These are phyloP conservation scores for Oryza glumipatula DNA, from an alignment of 176 grass and related monocot genomes.

Conservation along the genomic window DNA sequence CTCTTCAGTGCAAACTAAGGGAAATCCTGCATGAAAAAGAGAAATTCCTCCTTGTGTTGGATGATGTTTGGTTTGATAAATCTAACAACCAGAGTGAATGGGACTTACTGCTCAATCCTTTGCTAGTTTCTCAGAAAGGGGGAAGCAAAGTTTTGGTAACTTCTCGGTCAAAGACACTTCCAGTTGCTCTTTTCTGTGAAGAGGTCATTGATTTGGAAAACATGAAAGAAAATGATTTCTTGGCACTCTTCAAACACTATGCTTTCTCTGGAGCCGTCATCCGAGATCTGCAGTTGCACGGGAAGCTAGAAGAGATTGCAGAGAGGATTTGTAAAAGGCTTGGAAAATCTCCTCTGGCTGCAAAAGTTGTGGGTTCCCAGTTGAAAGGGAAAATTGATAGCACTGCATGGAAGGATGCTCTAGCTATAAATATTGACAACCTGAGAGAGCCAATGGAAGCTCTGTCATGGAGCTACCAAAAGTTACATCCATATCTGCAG, in stretches of 20 bases:
- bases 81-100: not conserved
- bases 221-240: not conserved
- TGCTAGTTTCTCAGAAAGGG: not conserved
- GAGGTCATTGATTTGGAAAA: not conserved
- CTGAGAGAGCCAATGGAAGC: not conserved
- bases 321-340: not conserved
- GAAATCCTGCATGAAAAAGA: not conserved
- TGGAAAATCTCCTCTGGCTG: constrained; percentile 32
- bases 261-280: constrained; percentile 19
- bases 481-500: constrained; percentile 19
- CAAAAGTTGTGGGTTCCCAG: constrained; percentile 18
- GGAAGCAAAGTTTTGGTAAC: constrained; percentile 35
- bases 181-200: not conserved
- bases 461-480: constrained; percentile 38
- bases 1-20: not conserved
- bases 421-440: not conserved
- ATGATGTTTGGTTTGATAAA: constrained; percentile 22
- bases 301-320: not conserved
- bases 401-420: not conserved
- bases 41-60: constrained; percentile 5
- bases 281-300: not conserved
- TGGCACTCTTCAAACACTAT: constrained; percentile 20
- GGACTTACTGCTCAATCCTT: not conserved
- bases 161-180: not conserved
- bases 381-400: not conserved